A percentile compares a stretch with the other conserved stretches of the same genome.
These are phyloP conservation scores for Colletotrichum sp. DNA, from an alignment of 2,329 filamentous ascomycete species.

Conservation along the genomic window DNA sequence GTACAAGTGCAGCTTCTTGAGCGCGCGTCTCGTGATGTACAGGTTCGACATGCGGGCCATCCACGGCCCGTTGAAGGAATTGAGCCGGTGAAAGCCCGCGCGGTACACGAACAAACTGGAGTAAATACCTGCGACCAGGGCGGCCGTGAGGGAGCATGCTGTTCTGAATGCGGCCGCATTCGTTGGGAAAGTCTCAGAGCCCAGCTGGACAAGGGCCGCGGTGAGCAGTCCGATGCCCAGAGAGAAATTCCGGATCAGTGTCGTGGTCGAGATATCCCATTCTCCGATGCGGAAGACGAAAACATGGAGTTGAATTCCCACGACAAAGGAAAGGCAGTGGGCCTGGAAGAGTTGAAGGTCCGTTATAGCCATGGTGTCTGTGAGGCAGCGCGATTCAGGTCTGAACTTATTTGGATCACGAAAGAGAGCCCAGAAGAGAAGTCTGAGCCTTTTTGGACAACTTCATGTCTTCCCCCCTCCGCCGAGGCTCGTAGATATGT, in stretches of 20 bases:
- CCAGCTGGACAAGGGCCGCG: background rate
- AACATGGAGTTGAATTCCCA: constrained; percentile 20
- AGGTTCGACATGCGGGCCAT: constrained; percentile 28
- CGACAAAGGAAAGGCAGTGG: constrained; percentile 1
- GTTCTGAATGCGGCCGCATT: background rate
- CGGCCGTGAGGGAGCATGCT: background rate
- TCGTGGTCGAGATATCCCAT: constrained; percentile 25
- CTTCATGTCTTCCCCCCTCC: background rate
- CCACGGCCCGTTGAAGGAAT: constrained; percentile 31
- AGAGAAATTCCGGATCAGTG: constrained; percentile 13
- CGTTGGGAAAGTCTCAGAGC: background rate
- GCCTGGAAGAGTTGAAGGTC: background rate
- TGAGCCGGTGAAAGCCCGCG: constrained; percentile 28
- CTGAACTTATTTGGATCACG: background rate
- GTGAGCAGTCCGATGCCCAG: background rate
- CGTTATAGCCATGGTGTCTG: background rate
- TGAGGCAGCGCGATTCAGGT: background rate
- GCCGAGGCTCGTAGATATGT: background rate
- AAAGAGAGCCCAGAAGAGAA: background rate
- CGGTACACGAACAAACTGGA: constrained; percentile 26
- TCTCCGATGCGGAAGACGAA: constrained; percentile 28
- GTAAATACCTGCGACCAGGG: constrained; percentile 17
- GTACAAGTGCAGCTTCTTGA: constrained; percentile 26
- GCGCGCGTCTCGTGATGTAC: constrained; percentile 22
- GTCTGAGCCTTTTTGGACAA: background rate